Evolutionary conservation across 306 rosid species (phyloP), one percentile per base, ranked within the genome.

Genomic region (Cucumis hystrix): DNA sequence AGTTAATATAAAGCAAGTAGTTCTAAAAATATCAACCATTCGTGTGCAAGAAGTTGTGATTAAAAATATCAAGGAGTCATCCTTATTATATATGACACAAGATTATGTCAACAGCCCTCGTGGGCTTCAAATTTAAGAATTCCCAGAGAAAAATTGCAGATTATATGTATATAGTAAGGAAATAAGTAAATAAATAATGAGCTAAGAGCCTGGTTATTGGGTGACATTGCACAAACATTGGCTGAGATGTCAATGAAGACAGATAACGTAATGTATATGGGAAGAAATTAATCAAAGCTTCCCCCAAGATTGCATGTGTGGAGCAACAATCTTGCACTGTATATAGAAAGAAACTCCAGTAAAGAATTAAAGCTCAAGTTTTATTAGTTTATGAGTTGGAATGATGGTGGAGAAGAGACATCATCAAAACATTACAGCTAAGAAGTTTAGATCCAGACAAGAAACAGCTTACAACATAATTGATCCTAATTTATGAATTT

Each of bases 361-460:
- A 17, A 54, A 6, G 21, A 54, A 54, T 54, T 16, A 54, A 54
- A 54, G 7, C 59, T 16, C 10, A 6, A 54, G 20, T 54, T 54
- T 54, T 17, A 54, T 54, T 54, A 54, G 59, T 6, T 54, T 17
- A 17, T 54, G 21, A 54, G 59, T 54, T 54, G 59, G 23, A 54
- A 54, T 17, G 59, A 54, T 54, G 59, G 59, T 54, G 59, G 10
- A 54, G 59, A 54, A 54, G 59, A 54, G 59, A 54, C 59, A 54
- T 54, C 59, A 18, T n/a, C 21, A 54, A 14, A 54, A 74, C 84
- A 84, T 73, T 30, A 59, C 82, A 56, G 67, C 40, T 40, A 74
- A n/a, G 21, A 71, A 55, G 75, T 58, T 45, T 67, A 73, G 80
- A 81, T 81, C 88, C 76, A 79, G 79, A 82, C 79, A 47, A 21